Conservation (phyloP, 2,329 filamentous ascomycete genomes). For the Orbilia oligospora region DNA sequence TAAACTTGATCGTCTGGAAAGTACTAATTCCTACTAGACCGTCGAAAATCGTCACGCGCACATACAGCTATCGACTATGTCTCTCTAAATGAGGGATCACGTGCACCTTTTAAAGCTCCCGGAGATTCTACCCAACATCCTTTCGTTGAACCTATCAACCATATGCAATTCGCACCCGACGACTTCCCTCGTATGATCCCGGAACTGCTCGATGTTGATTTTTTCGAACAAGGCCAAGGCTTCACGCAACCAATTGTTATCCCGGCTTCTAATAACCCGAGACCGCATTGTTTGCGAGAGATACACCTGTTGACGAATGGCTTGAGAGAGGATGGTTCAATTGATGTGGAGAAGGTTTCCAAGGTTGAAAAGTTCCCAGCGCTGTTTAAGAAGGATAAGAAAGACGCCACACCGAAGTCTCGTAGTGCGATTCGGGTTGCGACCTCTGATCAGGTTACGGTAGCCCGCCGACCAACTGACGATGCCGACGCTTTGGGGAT, state of each 20-base stretch:
- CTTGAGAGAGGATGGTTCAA: constrained; percentile 49
- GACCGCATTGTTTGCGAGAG: constrained; percentile 66
- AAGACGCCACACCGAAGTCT: constrained; percentile 60
- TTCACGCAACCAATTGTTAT: constrained; percentile 79
- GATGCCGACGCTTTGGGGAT: constrained; percentile 76
- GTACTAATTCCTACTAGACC: constrained; percentile 67
- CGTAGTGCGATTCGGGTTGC: constrained; percentile 67
- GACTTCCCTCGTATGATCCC: constrained; percentile 76
- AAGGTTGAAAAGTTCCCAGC: constrained; percentile 55
- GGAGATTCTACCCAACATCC: constrained; percentile 77
- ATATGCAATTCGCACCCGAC: constrained; percentile 74
- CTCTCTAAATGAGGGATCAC: constrained; percentile 74
- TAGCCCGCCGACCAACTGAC: constrained; percentile 67
- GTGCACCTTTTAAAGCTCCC: constrained; percentile 74
- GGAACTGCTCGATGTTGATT: constrained; percentile 75
- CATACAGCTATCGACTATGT: constrained; percentile 79
- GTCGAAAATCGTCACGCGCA: constrained; percentile 75
- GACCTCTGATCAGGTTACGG: constrained; percentile 69
- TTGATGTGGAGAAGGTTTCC: constrained; percentile 51
- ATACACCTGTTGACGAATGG: constrained; percentile 53
- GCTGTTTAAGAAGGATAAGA: constrained; percentile 60
- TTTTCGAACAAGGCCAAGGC: constrained; percentile 74
- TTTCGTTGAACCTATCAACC: constrained; percentile 77
- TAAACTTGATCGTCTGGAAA: constrained; percentile 54
- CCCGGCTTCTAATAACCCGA: constrained; percentile 74